These are phyloP conservation scores for Mrakia gelida DNA, from an alignment of 768 basidiomycete species.

Conservation along the genomic window DNA sequence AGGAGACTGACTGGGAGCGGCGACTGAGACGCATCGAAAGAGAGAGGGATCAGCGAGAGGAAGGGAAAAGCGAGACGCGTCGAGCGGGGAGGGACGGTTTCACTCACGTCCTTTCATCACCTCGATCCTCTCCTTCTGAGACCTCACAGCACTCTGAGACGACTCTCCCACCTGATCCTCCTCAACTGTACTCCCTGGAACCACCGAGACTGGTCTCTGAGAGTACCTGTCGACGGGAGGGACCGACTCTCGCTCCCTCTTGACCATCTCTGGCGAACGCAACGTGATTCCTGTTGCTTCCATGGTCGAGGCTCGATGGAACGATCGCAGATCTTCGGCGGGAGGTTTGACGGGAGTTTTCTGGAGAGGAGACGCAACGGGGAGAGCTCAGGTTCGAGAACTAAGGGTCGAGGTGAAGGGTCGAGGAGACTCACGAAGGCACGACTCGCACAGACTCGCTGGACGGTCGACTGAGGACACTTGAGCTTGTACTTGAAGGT, in stretches of 20 bases:
- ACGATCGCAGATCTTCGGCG: background rate
- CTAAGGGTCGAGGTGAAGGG: background rate
- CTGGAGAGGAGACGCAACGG: background rate
- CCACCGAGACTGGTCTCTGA: too few species aligned
- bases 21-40: background rate
- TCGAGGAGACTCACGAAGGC: background rate
- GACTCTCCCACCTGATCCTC: background rate
- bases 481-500: background rate
- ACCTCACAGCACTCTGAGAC: background rate
- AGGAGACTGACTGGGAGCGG: background rate
- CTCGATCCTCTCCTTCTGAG: background rate
- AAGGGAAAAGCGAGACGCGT: background rate
- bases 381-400: background rate
- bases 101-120: background rate
- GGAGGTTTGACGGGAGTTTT: background rate
- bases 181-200: too few species aligned
- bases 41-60: background rate
- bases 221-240: background rate
- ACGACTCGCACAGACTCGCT: background rate
- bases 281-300: background rate
- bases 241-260: background rate
- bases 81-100: background rate
- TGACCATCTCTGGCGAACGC: too few species aligned
- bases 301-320: constrained; percentile 2
- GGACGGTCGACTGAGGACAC: background rate